Conservation (phyloP, 2,329 filamentous ascomycete genomes). For the Fusarium sp. region DNA sequence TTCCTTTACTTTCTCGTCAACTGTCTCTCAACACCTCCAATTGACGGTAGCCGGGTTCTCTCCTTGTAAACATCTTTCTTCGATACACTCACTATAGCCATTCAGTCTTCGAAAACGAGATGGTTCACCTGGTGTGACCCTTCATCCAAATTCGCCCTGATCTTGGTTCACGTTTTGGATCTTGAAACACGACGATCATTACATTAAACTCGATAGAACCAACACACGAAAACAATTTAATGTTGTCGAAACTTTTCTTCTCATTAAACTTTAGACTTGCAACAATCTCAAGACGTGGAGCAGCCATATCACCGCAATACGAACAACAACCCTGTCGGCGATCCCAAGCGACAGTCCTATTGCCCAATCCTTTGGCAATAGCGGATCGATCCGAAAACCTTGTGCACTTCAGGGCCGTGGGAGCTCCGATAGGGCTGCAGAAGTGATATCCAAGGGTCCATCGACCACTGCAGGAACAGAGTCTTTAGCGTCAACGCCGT, state of each 20-base stretch:
- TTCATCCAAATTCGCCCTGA: background rate
- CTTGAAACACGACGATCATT: background rate
- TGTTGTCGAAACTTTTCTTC: background rate
- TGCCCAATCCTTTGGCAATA: slow-evolving; percentile 29
- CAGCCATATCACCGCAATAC: slow-evolving; percentile 10
- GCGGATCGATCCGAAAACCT: slow-evolving; percentile 37
- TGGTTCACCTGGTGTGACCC: slow-evolving; percentile 27
- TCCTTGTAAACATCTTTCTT: background rate
- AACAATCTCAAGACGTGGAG: background rate
- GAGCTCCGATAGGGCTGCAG: slow-evolving; percentile 44
- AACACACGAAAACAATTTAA: background rate
- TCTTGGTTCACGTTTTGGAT: background rate
- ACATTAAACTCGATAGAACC: background rate
- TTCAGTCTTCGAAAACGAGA: slow-evolving; percentile 5
- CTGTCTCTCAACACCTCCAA: slow-evolving; percentile 2
- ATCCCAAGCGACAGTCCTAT: slow-evolving; percentile 29
- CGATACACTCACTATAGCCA: background rate
- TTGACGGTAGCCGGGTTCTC: background rate
- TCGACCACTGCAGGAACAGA: slow-evolving; percentile 41
- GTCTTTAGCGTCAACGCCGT: slow-evolving; percentile 27
- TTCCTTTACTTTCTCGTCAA: slow-evolving; percentile 25
- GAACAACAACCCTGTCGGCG: slow-evolving; percentile 38
- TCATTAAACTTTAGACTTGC: background rate
- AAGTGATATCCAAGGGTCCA: slow-evolving; percentile 33
- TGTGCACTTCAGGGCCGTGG: slow-evolving; percentile 31